Evolutionary conservation across 2,329 filamentous ascomycete species (phyloP).

Genomic region (Penicillium sp.): DNA sequence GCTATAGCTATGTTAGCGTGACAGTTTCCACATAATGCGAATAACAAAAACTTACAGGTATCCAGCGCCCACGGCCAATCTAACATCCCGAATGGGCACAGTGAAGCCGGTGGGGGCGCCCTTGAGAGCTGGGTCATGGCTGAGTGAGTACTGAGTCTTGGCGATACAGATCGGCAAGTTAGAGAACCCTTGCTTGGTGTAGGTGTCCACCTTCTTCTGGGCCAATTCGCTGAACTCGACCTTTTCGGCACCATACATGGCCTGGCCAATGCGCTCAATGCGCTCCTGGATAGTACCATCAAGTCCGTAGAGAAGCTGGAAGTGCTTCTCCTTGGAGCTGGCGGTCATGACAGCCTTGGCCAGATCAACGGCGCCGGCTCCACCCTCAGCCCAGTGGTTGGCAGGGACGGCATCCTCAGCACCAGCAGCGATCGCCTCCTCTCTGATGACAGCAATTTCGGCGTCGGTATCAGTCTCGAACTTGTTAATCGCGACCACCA

Average conservation of each 20-base stretch:
- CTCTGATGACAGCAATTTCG: slow-evolving; percentile 82
- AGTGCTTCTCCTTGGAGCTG: slow-evolving; percentile 77
- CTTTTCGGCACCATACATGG: slow-evolving; percentile 88
- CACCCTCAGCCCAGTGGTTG: slow-evolving; percentile 96
- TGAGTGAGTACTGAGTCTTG: slow-evolving; percentile 97
- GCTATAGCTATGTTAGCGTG: slow-evolving; percentile 39
- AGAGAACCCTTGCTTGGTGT: slow-evolving; percentile 85
- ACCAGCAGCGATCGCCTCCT: slow-evolving; percentile 87
- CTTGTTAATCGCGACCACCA: slow-evolving; percentile 96
- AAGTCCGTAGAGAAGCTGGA: slow-evolving; percentile 80
- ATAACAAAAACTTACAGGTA: slow-evolving; percentile 64
- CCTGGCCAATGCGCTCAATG: slow-evolving; percentile 83
- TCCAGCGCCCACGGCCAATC: slow-evolving; percentile 89
- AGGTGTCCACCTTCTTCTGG: slow-evolving; percentile 93
- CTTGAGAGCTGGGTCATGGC: slow-evolving; percentile 89
- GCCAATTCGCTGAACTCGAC: slow-evolving; percentile 94
- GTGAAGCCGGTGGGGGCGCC: slow-evolving; percentile 93
- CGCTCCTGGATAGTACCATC: slow-evolving; percentile 80
- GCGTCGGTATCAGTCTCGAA: slow-evolving; percentile 92
- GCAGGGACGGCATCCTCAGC: slow-evolving; percentile 90
- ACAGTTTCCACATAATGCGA: slow-evolving; percentile 34
- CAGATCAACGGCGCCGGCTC: slow-evolving; percentile 82
- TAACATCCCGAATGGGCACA: slow-evolving; percentile 88
- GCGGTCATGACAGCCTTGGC: slow-evolving; percentile 83
- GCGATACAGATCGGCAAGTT: slow-evolving; percentile 94